Evolutionary conservation across 2,329 filamentous ascomycete genomes (phyloP), one percentile per base, ranked within the genome.

Genomic region (Cladophialophora yegresii): DNA sequence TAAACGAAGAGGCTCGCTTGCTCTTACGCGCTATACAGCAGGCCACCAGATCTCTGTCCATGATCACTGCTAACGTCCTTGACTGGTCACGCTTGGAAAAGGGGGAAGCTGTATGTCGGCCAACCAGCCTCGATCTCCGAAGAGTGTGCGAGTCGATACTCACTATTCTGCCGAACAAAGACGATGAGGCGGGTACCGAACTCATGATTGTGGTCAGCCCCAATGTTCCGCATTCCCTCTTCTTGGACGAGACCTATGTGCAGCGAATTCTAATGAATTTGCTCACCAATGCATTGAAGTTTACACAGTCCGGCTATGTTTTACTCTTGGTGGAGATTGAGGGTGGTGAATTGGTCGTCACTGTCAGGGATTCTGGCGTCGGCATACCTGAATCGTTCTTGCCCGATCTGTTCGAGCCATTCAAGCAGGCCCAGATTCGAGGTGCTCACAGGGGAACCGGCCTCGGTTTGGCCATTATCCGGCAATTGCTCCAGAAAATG

Each of bases 321-420:
- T 81, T 77, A 1, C 77, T 90, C 9, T 75, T 76, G 54, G 85
- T 84, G 4, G 81, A 79, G 7, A 77, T 87, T 33, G 82, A 79
- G 59, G 73, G 75, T 3, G 80, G 82, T 32, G 83, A 84, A 70
- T 79, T 89, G 53, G 78, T 86, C 49, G 84, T 90, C 72, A 84
- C 80, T 67, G 71, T 74, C 28, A 69, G 68, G 58, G 73, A 74
- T 61, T 72, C 73, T 12, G 73, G 73, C 4, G 62, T 61, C 22
- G 73, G 73, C 12, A 71, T 75, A 3, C 72, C 72, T 7, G 59
- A 64, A 58, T 84, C 84, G 6, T 90, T 90, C 71, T 75, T 88
- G 57, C 85, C 86, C 0, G 84, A 85, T 59, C 79, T 91, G 0
- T 91, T 90, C 78, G 87, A 87, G 69, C 84, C 88, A 0, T 90